Conservation (phyloP, 2,329 filamentous ascomycete species). For the Neonectria ditissima region DNA sequence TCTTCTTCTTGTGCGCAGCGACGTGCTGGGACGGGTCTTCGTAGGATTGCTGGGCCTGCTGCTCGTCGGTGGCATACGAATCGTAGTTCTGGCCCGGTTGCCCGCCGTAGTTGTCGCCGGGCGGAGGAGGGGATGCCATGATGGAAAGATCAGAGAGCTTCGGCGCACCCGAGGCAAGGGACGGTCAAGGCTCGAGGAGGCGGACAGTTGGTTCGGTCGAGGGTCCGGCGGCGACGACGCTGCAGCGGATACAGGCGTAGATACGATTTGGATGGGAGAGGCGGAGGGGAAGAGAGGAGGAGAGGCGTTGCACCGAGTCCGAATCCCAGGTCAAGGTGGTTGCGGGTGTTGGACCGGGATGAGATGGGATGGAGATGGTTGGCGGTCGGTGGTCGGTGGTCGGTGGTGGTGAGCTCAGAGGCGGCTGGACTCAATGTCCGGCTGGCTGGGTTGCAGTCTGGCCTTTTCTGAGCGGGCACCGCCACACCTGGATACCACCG, state of each 20-base stretch:
- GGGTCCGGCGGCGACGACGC: slow-evolving; percentile 21
- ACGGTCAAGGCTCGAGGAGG: slow-evolving; percentile 14
- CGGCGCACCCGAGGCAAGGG: slow-evolving; percentile 40
- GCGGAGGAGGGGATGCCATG: slow-evolving; percentile 68
- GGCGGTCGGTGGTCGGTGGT: slow-evolving; percentile 29
- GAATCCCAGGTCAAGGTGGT: slow-evolving; percentile 39
- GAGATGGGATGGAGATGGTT: slow-evolving; percentile 34
- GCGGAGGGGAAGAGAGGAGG: slow-evolving; percentile 14
- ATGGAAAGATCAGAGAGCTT: slow-evolving; percentile 47
- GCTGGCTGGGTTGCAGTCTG: slow-evolving; percentile 37
- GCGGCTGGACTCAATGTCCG: slow-evolving; percentile 36
- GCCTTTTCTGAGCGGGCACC: slow-evolving; percentile 46
- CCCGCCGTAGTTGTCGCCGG: slow-evolving; percentile 61
- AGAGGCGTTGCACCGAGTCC: slow-evolving; percentile 34
- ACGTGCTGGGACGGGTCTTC: slow-evolving; percentile 47
- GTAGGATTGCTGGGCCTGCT: slow-evolving; percentile 56
- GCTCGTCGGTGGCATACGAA: slow-evolving; percentile 58
- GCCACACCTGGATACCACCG: slow-evolving; percentile 38
- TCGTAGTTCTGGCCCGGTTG: slow-evolving; percentile 53
- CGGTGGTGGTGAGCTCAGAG: slow-evolving; percentile 41
- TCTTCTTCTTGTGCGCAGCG: slow-evolving; percentile 79
- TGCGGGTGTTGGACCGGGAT: slow-evolving; percentile 38
- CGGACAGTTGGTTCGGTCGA: slow-evolving; percentile 30
- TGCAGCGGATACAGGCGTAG: slow-evolving; percentile 26
- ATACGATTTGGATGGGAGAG: not conserved